Evolutionary conservation across 352 stramenopile species (phyloP), one percentile per base, ranked within the genome.

Genomic region (Thalassiosira exigua): DNA sequence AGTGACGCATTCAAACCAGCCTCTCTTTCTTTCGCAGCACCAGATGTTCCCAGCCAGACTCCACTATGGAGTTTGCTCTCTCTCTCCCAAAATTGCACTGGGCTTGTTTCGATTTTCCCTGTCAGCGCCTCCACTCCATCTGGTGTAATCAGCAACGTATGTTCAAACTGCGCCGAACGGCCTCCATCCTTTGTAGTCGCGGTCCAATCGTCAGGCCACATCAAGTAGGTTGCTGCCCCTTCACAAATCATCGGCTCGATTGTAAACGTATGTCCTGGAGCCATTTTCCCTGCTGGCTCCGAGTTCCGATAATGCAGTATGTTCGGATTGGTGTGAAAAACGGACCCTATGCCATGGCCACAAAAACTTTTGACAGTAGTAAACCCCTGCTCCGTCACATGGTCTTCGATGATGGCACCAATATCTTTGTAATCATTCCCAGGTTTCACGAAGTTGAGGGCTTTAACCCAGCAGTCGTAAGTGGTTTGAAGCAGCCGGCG

Each of bases 161-260:
- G 96, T 80, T 99, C 96, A 65, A 98, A 98, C 77, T 99, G 96
- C 21, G 96, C 96, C 19, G 94, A 96, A 50, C 96, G 86, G 32
- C 85, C 85, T 46, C 96, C 96, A 81, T 99, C 96, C 1, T 89
- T 90, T 21, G 96, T 99, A 2, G 95, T 96, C 4, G 98, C 96
- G 4, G 96, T 99, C 96, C 96, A 99, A 68, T 97, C 93, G 81
- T 99, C 97, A 52, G 97, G 95, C 97, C 96, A 99, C 64, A 82
- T 82, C 19, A 77, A 59, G 44, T 77, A 75, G 17, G 97, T 82
- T 0, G 84, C 84, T 48, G 44, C 83, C 21, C 94, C 97, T 50
- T 98, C 90, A 82, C 98, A 99, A 81, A 99, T 99, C 97, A 99
- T 99, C 1, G 97, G 97, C 82, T 99, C 97, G 76, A 99, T 99